Evolutionary conservation across 2,329 filamentous ascomycete species (phyloP).

Genomic region (Helminthosporium solani): DNA sequence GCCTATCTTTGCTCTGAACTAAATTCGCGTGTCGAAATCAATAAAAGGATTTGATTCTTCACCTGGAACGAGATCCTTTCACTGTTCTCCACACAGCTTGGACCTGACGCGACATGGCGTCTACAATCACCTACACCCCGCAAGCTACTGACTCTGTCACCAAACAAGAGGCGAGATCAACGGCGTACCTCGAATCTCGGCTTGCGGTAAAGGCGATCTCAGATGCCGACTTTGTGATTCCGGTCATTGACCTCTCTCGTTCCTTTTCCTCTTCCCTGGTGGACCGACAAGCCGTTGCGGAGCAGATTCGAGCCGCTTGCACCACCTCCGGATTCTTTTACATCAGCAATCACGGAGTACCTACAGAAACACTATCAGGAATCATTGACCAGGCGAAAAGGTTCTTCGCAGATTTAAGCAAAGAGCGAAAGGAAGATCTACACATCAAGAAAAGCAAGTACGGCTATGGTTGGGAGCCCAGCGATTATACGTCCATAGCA

Average conservation of each 20-base stretch:
- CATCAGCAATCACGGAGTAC: slow-evolving; percentile 42
- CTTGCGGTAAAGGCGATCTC: slow-evolving; percentile 18
- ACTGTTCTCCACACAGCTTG: no score
- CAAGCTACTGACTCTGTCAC: slow-evolving; percentile 2
- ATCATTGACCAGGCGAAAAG: slow-evolving; percentile 43
- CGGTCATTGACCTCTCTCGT: slow-evolving; percentile 40
- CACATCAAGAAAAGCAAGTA: slow-evolving; percentile 44
- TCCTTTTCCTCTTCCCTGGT: slow-evolving; percentile 38
- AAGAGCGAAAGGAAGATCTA: slow-evolving; percentile 40
- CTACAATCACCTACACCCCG: neutral
- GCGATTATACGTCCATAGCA: slow-evolving; percentile 44
- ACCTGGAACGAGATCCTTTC: no score
- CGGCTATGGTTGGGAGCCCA: slow-evolving; percentile 46
- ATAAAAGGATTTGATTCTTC: no score
- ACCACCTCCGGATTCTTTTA: slow-evolving; percentile 47
- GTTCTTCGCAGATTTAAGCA: slow-evolving; percentile 37
- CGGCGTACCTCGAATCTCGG: slow-evolving; percentile 40
- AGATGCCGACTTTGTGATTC: slow-evolving; percentile 36
- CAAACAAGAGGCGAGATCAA: slow-evolving; percentile 34
- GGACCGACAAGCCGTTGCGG: slow-evolving; percentile 40
- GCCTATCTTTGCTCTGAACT: no score
- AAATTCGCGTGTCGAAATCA: no score
- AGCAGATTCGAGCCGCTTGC: slow-evolving; percentile 43
- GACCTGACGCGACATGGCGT: neutral
- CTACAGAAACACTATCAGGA: slow-evolving; percentile 23